These are phyloP conservation scores for Clonostachys chloroleuca DNA, from an alignment of 2,329 filamentous ascomycete species.

Conservation along the genomic window DNA sequence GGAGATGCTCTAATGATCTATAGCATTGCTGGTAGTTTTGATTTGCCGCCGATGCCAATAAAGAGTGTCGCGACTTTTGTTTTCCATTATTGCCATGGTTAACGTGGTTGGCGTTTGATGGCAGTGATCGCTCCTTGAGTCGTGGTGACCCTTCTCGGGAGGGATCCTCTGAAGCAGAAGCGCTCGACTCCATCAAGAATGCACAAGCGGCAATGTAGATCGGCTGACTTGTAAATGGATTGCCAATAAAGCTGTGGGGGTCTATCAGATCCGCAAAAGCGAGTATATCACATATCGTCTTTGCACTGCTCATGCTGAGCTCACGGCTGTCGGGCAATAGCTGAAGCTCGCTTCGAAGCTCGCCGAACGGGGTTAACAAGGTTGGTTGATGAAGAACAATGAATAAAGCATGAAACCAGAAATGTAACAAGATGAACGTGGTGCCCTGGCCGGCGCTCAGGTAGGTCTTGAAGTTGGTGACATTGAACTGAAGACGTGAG, in stretches of 20 bases:
- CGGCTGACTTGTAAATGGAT: conserved; percentile 84
- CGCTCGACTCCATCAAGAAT: conserved; percentile 77
- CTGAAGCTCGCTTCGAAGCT: conserved; percentile 56
- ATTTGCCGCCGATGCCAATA: conserved; percentile 76
- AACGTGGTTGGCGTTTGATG: background rate
- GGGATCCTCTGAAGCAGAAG: conserved; percentile 59
- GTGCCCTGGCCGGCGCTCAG: conserved; percentile 77
- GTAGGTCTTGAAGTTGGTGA: conserved; percentile 81
- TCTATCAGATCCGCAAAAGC: conserved; percentile 84
- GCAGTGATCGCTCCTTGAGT: background rate
- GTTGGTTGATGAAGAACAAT: conserved; percentile 83
- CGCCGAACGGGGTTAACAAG: conserved; percentile 70
- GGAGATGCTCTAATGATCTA: conserved; percentile 75
- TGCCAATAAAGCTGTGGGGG: conserved; percentile 79
- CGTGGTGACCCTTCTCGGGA: conserved; percentile 51
- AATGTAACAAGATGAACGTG: conserved; percentile 81
- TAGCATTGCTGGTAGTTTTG: conserved; percentile 88
- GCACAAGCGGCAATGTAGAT: conserved; percentile 91
- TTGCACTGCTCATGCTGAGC: conserved; percentile 81
- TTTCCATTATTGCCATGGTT: conserved; percentile 5
- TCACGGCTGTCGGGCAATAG: conserved; percentile 78
- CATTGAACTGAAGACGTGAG: conserved; percentile 74
- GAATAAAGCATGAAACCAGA: conserved; percentile 86
- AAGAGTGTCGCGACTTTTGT: conserved; percentile 60
- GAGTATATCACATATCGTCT: conserved; percentile 86